Evolutionary conservation across 2,329 filamentous ascomycete genomes (phyloP).

Genomic region (Aspergillus niger): DNA sequence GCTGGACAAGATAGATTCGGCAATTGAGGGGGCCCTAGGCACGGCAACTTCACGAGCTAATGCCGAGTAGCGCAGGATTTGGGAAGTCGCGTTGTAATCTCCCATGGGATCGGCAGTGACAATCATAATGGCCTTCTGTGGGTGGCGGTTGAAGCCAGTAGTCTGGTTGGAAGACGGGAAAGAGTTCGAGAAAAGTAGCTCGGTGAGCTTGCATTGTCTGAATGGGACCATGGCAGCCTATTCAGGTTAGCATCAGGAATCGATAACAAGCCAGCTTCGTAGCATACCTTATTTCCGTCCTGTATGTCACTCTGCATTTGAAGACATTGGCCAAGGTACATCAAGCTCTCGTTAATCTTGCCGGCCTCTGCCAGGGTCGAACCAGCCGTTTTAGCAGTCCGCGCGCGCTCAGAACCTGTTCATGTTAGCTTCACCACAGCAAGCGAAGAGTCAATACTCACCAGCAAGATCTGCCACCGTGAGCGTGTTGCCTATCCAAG

Average conservation of each 20-base stretch:
- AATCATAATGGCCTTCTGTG: constrained; percentile 92
- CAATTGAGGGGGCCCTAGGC: constrained; percentile 80
- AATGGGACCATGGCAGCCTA: constrained; percentile 75
- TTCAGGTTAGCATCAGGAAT: constrained; percentile 19
- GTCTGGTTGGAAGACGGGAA: constrained; percentile 64
- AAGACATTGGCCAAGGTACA: constrained; percentile 96
- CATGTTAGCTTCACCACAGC: constrained; percentile 15
- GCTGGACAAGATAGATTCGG: constrained; percentile 63
- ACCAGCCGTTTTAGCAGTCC: constrained; percentile 91
- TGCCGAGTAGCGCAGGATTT: constrained; percentile 92
- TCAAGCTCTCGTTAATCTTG: constrained; percentile 97
- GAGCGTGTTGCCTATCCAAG: constrained; percentile 76
- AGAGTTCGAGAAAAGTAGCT: constrained; percentile 83
- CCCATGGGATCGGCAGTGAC: constrained; percentile 91
- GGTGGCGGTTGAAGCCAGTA: constrained; percentile 58
- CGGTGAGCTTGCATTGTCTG: constrained; percentile 81
- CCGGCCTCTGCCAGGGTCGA: constrained; percentile 91
- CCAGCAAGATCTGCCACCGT: constrained; percentile 92
- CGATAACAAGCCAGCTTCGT: not conserved
- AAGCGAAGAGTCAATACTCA: constrained; percentile 29
- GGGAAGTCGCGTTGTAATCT: constrained; percentile 95
- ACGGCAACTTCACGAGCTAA: constrained; percentile 91
- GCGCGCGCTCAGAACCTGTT: constrained; percentile 77
- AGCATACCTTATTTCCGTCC: constrained; percentile 69
- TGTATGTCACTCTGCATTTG: constrained; percentile 88